Evolutionary conservation across 768 basidiomycete genomes (phyloP), one percentile per base, ranked within the genome.

Genomic region (Boletus speciosus): DNA sequence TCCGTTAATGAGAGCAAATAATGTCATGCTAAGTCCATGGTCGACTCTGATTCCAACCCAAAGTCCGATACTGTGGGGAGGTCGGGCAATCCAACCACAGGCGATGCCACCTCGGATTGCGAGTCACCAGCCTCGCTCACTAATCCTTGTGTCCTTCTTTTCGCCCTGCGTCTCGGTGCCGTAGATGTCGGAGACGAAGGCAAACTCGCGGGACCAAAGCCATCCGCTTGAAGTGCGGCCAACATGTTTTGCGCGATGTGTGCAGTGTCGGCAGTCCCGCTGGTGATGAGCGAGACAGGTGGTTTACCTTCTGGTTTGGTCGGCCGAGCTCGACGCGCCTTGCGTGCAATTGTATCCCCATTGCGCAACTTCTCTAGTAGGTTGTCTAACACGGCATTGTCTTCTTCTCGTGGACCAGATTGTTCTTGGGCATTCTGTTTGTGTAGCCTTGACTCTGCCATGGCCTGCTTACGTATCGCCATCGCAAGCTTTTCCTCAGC

Each of bases 171-270:
- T 58, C 67, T 66, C 38, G 63, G 56, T 45, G 62, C 59, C 27
- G 73, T 58, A 32, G 72, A 62, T 16, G 78, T 75, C n/a, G 82
- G 80, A 9, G 84, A 78, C 16, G 75, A 70, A 11, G 83, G 75
- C 10, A 71, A 67, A 52, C 80, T 73, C 12, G 69, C 53, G 1
- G 68, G 61, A 25, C 59, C 73, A 66, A 89, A 89, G 0, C 86
- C 89, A 57, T 85, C 81, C 6, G 85, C 81, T 67, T 92, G 78
- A 29, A 93, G 76, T 37, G 78, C 80, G 7, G 86, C 86, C 50
- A 93, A 68, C 86, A 93, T 88, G 59, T 86, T 82, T 49, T 80
- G 81, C 5, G 91, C 91, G 45, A 81, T 73, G 55, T 84, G 79
- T 5, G 76, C 84, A 12, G 71, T 51, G 25, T 67, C 71, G 68